Evolutionary conservation across 2,329 filamentous ascomycete genomes (phyloP), one percentile per base, ranked within the genome.

Genomic region (Phialemoniopsis sp.): DNA sequence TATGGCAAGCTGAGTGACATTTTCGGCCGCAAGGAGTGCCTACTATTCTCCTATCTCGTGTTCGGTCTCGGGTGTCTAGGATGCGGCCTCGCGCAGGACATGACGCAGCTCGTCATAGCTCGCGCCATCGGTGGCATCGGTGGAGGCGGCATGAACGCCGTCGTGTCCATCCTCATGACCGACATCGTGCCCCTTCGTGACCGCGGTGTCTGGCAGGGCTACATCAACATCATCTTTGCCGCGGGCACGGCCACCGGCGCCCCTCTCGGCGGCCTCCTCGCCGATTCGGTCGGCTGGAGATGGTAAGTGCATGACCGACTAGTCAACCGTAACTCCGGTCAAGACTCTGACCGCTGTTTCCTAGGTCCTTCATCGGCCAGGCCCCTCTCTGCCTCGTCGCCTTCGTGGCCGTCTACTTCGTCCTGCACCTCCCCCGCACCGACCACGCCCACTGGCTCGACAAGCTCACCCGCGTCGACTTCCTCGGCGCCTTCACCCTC

Each of bases 261-360:
- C 5, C 84, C 86, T 0, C 48, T 91, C 0, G 87, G 78, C 46
- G 36, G 32, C 3, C 57, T 87, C 7, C 58, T 89, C n/a, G 78
- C 84, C 0, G 85, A 89, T 57, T 77, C 71, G 5, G 72, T 89
- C 37, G 84, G 85, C 28, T 89, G 86, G 86, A 68, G 86, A 47
- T 89, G 84, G 81, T 80, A 62, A 55, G 66, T 54, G 6, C 21
- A 6, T 10, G 6, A 6, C 21, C 21, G 21, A 26, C 29, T 36
- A 17, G 39, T 37, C 44, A 31, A 40, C 32, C 37, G 21, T 33
- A 34, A 36, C 13, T 13, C 13, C 37, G 29, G 31, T 40, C 41
- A 19, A 36, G 39, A 30, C 16, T 21, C 12, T 36, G 9, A 12
- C 16, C 14, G 9, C 8, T 42, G 17, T 14, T 32, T 19, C 13